A percentile compares a stretch with the other conserved stretches of the same genome.
Conservation (phyloP, 805 yeast species). For the Cyberlindnera mycetangii region DNA sequence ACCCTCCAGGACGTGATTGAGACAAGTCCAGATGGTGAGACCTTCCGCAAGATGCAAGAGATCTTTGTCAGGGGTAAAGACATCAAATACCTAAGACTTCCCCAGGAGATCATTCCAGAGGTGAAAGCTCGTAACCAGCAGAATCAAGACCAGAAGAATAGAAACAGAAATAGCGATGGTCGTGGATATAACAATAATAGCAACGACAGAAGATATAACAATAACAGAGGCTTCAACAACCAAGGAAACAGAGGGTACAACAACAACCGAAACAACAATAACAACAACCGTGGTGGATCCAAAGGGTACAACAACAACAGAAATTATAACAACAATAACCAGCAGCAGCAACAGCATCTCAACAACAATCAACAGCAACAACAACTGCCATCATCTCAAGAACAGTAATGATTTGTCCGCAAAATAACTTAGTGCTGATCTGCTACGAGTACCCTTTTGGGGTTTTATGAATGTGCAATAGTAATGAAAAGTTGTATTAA, state of each 20-base stretch:
- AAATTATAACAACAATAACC: conserved; percentile 15
- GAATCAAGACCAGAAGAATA: conserved; percentile 42
- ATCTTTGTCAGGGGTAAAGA: conserved; percentile 83
- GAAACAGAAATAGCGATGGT: conserved; percentile 41
- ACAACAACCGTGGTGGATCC: conserved; percentile 11
- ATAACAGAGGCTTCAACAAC: conserved; percentile 29
- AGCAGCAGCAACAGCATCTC: conserved; percentile 11
- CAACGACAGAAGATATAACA: conserved; percentile 29
- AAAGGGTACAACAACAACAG: conserved; percentile 31
- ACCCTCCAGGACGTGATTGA: conserved; percentile 75
- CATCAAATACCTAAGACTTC: conserved; percentile 72
- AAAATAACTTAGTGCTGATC: too few relatives aligned
- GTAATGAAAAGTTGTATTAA: conserved; percentile 7
- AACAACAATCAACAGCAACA: conserved; percentile 8
- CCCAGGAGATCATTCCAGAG: conserved; percentile 72
- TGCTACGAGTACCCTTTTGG: conserved; percentile 2
- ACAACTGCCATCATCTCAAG: conserved; percentile 7
- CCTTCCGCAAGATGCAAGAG: conserved; percentile 62
- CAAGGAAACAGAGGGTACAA: conserved; percentile 14
- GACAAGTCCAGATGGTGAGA: conserved; percentile 58
- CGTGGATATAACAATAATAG: conserved; percentile 32
- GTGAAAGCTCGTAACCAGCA: conserved; percentile 63
- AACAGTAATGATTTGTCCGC: conserved; percentile 3
- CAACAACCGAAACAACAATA: conserved; percentile 7
- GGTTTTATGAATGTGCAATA: conserved; percentile 11